Evolutionary conservation across 495 filamentous ascomycete genomes (phyloP), one percentile per base, ranked within the genome.

Genomic region (Penicillium canescens): DNA sequence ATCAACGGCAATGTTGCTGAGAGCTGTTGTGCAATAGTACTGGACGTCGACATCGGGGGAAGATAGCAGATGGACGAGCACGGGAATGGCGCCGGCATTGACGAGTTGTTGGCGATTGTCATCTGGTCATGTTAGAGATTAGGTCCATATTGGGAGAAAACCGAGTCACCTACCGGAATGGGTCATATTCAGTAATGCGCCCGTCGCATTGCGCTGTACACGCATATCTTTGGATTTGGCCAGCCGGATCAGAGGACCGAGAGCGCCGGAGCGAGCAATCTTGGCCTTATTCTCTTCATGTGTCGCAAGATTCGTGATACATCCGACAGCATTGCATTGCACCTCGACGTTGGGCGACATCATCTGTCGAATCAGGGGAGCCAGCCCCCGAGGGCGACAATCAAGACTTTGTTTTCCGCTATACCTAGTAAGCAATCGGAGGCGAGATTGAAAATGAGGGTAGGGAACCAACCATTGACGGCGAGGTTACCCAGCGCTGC

Each of bases 281-380:
- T 95, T 97, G 38, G 95, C 91, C 77, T 98, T 98, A 74, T 98
- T 98, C 49, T 98, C 94, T 73, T 98, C 94, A 63, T 98, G 94
- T 1, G 94, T 98, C 53, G 94, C 94, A 26, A 98, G 72, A 65
- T 98, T 98, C 4, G 94, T 98, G 62, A 98, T 98, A 74, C 94
- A 98, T 38, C 94, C 94, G 44, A 98, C 94, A 33, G 94, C 94
- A 68, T 98, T 98, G 81, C 94, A 98, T 70, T 98, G 94, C 31
- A 98, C 94, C 71, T 98, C 94, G 56, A 98, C 94, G 61, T 98
- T 98, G n/a, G 87, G 84, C 37, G 93, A 97, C 79, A 91, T 91
- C 94, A 98, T 98, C 72, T 98, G 95, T 42, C 89, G 87, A 74
- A 98, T 98, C 46, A 98, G 82, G 46, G 95, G 94, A 37, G 83